Evolutionary conservation across 2,329 filamentous ascomycete species (phyloP).

Genomic region (Tolypocladium cylindrosporum): DNA sequence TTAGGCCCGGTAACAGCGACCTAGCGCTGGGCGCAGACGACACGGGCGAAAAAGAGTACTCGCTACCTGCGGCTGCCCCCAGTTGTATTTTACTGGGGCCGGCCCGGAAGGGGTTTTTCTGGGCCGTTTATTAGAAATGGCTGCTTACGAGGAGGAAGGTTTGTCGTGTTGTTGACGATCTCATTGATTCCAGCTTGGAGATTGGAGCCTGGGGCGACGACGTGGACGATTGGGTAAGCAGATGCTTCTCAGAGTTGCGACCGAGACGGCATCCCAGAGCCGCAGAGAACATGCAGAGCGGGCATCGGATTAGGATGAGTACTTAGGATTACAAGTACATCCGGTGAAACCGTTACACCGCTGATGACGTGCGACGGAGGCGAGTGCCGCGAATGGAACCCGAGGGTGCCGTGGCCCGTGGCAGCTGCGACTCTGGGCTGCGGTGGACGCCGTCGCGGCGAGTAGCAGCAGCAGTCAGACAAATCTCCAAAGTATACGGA

Average conservation of each 20-base stretch:
- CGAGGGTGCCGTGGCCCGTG: too few relatives aligned
- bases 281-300: neutral
- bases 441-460: neutral
- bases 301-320: neutral
- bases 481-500: too few relatives aligned
- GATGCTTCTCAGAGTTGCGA: neutral
- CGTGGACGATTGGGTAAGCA: neutral
- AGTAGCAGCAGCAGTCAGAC: neutral
- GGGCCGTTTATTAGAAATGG: neutral
- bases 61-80: neutral
- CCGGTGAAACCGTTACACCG: neutral
- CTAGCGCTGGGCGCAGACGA: neutral
- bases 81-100: neutral
- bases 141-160: neutral
- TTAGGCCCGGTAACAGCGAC: neutral
- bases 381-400: neutral
- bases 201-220: neutral
- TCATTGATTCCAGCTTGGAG: neutral
- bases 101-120: neutral
- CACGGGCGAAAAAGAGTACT: neutral
- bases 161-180: neutral
- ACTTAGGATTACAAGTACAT: too few relatives aligned
- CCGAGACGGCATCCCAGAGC: neutral
- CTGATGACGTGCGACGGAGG: neutral
- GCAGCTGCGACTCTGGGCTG: neutral